Base-by-base conservation (phyloP, 495 filamentous ascomycete species). In the Acidiella bohemica region DNA sequence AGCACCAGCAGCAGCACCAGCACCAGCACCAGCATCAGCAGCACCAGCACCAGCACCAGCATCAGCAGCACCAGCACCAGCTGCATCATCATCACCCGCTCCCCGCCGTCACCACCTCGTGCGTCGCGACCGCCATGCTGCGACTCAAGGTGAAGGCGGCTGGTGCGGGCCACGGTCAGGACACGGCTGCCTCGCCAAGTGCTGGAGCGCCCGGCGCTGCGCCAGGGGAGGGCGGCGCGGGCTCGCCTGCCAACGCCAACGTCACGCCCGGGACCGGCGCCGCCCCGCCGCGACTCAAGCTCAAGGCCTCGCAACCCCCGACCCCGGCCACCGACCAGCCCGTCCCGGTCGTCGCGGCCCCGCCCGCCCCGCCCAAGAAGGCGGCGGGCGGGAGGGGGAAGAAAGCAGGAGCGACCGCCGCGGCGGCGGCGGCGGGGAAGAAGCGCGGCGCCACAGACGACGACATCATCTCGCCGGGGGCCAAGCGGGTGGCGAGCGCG, bases 251-350 rank as follows among this genome's bases (percentile, higher is more conserved):
- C n/a, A n/a, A n/a, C n/a, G n/a, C n/a, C n/a, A n/a, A n/a, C n/a
- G n/a, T n/a, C n/a, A n/a, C n/a, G n/a, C n/a, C n/a, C n/a, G n/a
- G n/a, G n/a, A n/a, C n/a, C n/a, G n/a, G n/a, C n/a, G n/a, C n/a
- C n/a, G 36, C 5, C 2, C 13, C 31, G 14, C 13, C 34, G 24
- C 37, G 39, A 34, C 25, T 44, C 20, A 44, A 75, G 50, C 63
- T 73, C 44, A 45, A 51, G 38, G 55, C 40, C 42, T 45, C 45
- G 27, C 46, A 54, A 51, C 27, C 43, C 32, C 38, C 54, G 1
- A 38, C 50, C 16, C 37, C 49, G 13, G 28, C 41, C 3, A 41
- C 35, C 16, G 47, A 47, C 35, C 42, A 50, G 16, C 32, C 26
- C 16, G n/a, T 11, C 3, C 42, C 46, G 16, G 28, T 19, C 16